phyloP scores from a whole-genome alignment of 495 filamentous ascomycete genomes.

The Massariosphaeria phaeospora region DNA sequence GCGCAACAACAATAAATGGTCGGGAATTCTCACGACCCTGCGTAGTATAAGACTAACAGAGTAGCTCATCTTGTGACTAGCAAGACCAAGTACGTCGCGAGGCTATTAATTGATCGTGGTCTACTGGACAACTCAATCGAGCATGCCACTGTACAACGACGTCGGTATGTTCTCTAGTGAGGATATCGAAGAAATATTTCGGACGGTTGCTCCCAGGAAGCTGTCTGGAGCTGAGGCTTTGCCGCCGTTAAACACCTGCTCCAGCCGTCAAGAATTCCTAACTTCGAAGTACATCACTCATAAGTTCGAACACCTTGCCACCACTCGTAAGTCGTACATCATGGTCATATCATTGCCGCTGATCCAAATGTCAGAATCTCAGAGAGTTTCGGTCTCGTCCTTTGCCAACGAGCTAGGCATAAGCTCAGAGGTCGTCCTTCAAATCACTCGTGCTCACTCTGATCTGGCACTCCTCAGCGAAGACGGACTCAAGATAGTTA shows the following conservation, averaged over 20 bases:
- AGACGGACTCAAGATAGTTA: constrained; percentile 8
- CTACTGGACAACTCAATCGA: no score
- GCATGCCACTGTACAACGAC: no score
- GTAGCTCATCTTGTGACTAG: no score
- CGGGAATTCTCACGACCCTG: no score
- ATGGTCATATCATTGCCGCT: not conserved
- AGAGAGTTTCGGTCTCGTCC: constrained; percentile 9
- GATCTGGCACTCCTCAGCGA: constrained; percentile 11
- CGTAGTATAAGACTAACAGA: no score
- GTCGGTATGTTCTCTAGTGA: constrained; percentile 10
- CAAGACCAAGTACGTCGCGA: no score
- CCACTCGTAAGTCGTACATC: not conserved
- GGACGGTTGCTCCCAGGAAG: not conserved
- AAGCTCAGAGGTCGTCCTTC: not conserved
- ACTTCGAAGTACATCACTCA: not conserved
- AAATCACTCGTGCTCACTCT: constrained; percentile 3
- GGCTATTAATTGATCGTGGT: no score
- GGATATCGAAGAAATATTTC: constrained; percentile 10
- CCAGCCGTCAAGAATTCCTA: no score
- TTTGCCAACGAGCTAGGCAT: constrained; percentile 8
- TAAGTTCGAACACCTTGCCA: not conserved
- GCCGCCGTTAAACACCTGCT: no score
- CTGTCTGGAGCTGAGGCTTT: not conserved
- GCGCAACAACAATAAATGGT: no score
- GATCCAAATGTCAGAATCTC: constrained; percentile 1